These are phyloP conservation scores for Usnea hakonensis DNA, from an alignment of 495 filamentous ascomycete genomes.

Conservation along the genomic window DNA sequence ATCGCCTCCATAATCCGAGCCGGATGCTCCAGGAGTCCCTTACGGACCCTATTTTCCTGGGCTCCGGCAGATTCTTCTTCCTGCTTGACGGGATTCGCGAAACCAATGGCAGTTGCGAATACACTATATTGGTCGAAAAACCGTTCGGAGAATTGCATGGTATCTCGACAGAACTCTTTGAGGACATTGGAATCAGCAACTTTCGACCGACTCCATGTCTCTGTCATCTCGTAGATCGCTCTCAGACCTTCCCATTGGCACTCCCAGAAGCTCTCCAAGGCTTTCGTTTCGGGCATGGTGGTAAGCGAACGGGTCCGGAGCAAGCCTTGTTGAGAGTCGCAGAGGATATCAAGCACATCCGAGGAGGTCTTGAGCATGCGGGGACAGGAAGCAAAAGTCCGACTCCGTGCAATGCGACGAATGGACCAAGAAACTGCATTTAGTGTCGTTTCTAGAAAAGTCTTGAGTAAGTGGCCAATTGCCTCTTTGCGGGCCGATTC, in stretches of 20 bases:
- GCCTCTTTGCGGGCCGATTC: slow-evolving; percentile 66
- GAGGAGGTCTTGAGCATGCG: slow-evolving; percentile 64
- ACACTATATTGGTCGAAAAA: slow-evolving; percentile 77
- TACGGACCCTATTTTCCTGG: slow-evolving; percentile 39
- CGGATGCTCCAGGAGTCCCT: slow-evolving; percentile 52
- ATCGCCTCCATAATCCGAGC: slow-evolving; percentile 57
- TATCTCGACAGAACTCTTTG: slow-evolving; percentile 87
- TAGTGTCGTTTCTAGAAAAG: slow-evolving; percentile 54
- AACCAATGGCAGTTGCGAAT: slow-evolving; percentile 58
- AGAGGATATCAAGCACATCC: slow-evolving; percentile 73
- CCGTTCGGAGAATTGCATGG: slow-evolving; percentile 83
- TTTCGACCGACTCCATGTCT: slow-evolving; percentile 53
- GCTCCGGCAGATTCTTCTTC: slow-evolving; percentile 37
- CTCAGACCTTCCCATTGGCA: slow-evolving; percentile 69
- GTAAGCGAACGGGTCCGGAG: slow-evolving; percentile 57
- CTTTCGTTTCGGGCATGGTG: slow-evolving; percentile 51
- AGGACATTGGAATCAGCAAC: slow-evolving; percentile 60
- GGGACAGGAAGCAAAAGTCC: slow-evolving; percentile 58
- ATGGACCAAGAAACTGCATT: slow-evolving; percentile 54
- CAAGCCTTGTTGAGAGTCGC: slow-evolving; percentile 71
- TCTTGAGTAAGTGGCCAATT: slow-evolving; percentile 58
- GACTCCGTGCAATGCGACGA: slow-evolving; percentile 47
- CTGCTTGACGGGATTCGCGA: slow-evolving; percentile 25
- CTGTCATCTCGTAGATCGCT: slow-evolving; percentile 74
- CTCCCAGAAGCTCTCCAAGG: slow-evolving; percentile 70